Conservation (phyloP, 1,284 basidiomycete species). For the Ceratobasidium sp. region DNA sequence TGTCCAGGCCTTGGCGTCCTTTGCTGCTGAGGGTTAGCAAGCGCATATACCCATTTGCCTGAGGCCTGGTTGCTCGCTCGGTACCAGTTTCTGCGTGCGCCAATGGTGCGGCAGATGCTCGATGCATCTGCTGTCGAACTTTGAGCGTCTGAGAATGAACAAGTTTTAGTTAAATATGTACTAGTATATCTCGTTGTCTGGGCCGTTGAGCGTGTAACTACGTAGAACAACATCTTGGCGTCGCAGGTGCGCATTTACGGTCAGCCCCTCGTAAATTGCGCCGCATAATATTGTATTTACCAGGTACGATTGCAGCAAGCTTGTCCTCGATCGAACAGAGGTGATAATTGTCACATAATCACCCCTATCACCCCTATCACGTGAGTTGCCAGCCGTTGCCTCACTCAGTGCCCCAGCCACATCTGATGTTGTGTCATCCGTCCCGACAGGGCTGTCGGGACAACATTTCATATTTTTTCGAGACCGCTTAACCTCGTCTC, state of each 20-base stretch:
- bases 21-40: background rate
- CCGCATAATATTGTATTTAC: background rate
- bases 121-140: background rate
- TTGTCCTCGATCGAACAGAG: background rate
- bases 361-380: background rate
- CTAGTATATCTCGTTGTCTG: slow-evolving; percentile 3
- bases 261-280: background rate
- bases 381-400: too few species aligned
- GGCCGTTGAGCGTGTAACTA: background rate
- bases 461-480: too few species aligned
- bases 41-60: slow-evolving; percentile 13
- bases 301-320: background rate
- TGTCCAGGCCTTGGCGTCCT: background rate
- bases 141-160: background rate
- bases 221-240: too few species aligned
- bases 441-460: too few species aligned
- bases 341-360: background rate
- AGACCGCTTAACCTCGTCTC: too few species aligned
- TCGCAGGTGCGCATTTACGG: background rate
- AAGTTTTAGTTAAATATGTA: slow-evolving; percentile 4
- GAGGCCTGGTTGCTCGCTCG: background rate
- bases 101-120: background rate
- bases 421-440: too few species aligned
- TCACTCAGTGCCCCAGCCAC: too few species aligned
- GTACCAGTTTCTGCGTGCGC: background rate